Conservation (phyloP, 495 filamentous ascomycete genomes). For the Rostrohypoxylon terebratum region DNA sequence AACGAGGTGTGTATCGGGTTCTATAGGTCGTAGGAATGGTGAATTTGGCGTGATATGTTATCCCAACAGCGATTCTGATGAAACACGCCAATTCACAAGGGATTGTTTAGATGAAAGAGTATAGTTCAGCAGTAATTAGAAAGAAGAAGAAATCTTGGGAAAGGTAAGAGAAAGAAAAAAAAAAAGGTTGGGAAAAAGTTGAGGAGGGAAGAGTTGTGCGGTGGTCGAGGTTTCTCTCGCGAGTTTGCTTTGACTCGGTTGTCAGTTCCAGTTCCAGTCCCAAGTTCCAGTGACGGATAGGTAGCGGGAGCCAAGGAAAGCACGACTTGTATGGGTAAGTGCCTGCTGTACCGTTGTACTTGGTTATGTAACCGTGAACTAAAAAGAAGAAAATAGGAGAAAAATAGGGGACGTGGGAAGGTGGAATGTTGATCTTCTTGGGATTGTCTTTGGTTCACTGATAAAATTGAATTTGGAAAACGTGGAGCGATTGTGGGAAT, state of each 20-base stretch:
- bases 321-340: constrained; percentile 24
- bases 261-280: constrained; percentile 29
- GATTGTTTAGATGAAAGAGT: constrained; percentile 17
- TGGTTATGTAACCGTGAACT: not conserved
- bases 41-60: constrained; percentile 20
- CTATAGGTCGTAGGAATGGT: constrained; percentile 34
- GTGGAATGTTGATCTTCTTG: constrained; percentile 37
- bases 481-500: constrained; percentile 42
- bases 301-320: constrained; percentile 31
- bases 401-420: constrained; percentile 25
- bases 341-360: constrained; percentile 25
- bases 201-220: constrained; percentile 12
- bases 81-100: constrained; percentile 33
- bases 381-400: constrained; percentile 22
- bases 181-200: constrained; percentile 6
- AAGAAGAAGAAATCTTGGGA: constrained; percentile 13
- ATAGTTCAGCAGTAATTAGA: constrained; percentile 11
- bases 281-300: constrained; percentile 6
- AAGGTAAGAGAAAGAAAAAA: constrained; percentile 14
- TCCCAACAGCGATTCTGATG: constrained; percentile 30
- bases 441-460: constrained; percentile 27
- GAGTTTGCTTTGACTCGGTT: constrained; percentile 44
- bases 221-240: constrained; percentile 22
- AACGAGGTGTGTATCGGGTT: constrained; percentile 31
- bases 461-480: constrained; percentile 42